These are phyloP conservation scores for Didymella exigua DNA, from an alignment of 2,329 filamentous ascomycete genomes.

Conservation along the genomic window DNA sequence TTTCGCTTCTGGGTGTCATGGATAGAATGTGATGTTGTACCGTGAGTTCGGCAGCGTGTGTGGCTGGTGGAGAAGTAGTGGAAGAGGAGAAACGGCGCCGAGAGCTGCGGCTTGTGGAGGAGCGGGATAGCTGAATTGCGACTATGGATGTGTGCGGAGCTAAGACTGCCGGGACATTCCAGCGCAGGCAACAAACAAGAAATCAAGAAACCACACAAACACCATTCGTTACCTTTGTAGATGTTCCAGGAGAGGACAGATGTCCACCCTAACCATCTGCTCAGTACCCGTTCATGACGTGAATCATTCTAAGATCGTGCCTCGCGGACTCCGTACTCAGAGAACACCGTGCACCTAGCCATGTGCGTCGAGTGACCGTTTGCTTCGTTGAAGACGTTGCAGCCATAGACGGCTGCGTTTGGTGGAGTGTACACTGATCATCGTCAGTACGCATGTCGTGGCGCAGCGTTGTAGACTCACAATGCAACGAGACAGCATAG, in stretches of 20 bases:
- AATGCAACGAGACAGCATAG: conserved; percentile 83
- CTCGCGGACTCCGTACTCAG: conserved; percentile 37
- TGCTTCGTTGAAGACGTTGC: conserved; percentile 77
- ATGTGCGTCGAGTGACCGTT: conserved; percentile 61
- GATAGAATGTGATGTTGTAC: neutral
- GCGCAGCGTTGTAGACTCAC: conserved; percentile 48
- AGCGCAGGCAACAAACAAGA: neutral
- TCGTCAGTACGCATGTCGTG: neutral
- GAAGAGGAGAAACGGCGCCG: neutral
- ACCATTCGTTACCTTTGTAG: neutral
- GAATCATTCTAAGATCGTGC: neutral
- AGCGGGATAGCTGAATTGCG: neutral
- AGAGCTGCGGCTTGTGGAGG: neutral
- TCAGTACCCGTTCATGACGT: neutral
- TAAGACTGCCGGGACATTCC: neutral
- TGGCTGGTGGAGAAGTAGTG: too few species aligned
- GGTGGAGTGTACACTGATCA: conserved; percentile 77
- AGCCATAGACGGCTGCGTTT: conserved; percentile 82
- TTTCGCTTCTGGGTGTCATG: too few species aligned
- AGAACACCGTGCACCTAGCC: conserved; percentile 40
- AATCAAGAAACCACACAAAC: neutral
- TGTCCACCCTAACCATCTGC: neutral
- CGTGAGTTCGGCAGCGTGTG: too few species aligned
- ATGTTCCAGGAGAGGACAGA: neutral
- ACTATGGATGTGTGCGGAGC: neutral